Base-by-base conservation (phyloP, 352 stramenopile genomes). In the Pythium folliculosum region DNA sequence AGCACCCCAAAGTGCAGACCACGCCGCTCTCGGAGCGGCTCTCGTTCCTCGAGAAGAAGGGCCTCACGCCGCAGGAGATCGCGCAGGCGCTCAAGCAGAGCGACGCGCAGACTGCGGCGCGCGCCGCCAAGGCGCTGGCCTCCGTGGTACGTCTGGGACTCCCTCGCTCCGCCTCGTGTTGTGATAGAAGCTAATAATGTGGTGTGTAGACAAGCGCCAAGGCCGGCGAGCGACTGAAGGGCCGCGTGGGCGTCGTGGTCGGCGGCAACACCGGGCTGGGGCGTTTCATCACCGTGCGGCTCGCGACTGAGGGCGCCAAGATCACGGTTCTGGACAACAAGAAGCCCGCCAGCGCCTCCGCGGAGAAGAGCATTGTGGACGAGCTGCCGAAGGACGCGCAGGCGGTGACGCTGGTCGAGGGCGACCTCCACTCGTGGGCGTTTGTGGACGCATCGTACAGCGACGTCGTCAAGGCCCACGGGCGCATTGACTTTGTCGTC, bases 21-120 rank as follows among this genome's bases (percentile, higher is more conserved):
- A 89, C 82, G 67, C 82, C 84, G 51, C 76, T 93, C 9, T 91
- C 84, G 1, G 81, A 91, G 67, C 77, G 83, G 7, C 71, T 91
- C 52, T 70, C 70, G 63, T 93, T 91, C 62, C 70, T 91, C 19
- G 82, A 91, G 73, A 91, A 91, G 73, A 93, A 91, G 64, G 82
- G 82, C 0, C 73, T 91, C 25, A 89, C 82, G 54, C 72, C 83
- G 23, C 72, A 85, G 59, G 83, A 91, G 67, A 91, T 89, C 73
- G 77, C 83, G 10, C 61, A 71, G 27, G 81, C 81, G 50, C 74
- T 91, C 53, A 89, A 89, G 69, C 73, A 76, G 40, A 86, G 86
- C 71, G 84, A 92, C 68, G 80, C 86, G 69, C 77, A 86, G 61
- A 88, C 79, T 37, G 78, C 81, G 19, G 67, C 71, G 9, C 64